Conservation (phyloP, 2,329 filamentous ascomycete species). For the Incumbomyces delicatus region DNA sequence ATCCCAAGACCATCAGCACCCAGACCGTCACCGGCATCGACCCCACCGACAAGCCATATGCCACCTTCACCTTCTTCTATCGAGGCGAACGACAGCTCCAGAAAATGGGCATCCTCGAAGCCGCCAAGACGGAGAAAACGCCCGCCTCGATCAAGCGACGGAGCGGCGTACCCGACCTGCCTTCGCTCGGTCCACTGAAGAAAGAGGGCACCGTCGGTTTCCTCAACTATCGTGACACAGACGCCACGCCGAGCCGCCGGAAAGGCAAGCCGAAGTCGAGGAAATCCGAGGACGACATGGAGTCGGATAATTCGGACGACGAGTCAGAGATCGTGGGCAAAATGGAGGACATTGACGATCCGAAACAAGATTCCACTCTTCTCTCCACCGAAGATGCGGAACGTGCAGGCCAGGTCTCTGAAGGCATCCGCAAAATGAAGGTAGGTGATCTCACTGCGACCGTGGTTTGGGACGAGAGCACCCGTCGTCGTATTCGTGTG, state of each 20-base stretch:
- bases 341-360: slow-evolving; percentile 52
- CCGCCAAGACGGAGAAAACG: slow-evolving; percentile 54
- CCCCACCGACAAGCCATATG: slow-evolving; percentile 89
- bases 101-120: slow-evolving; percentile 83
- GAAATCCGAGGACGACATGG: slow-evolving; percentile 50
- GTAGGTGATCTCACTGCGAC: slow-evolving; percentile 31
- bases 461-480: neutral
- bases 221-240: slow-evolving; percentile 70
- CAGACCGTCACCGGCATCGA: slow-evolving; percentile 97
- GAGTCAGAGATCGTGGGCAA: slow-evolving; percentile 57
- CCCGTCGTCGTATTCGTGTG: slow-evolving; percentile 2
- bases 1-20: slow-evolving; percentile 95
- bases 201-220: slow-evolving; percentile 83
- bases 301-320: slow-evolving; percentile 67
- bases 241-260: slow-evolving; percentile 35
- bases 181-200: slow-evolving; percentile 73
- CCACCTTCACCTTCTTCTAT: slow-evolving; percentile 96
- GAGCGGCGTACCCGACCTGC: slow-evolving; percentile 75
- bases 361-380: slow-evolving; percentile 36
- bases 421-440: slow-evolving; percentile 57
- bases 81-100: slow-evolving; percentile 88
- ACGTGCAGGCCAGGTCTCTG: slow-evolving; percentile 51
- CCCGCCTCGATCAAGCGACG: slow-evolving; percentile 58
- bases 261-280: slow-evolving; percentile 50
- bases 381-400: slow-evolving; percentile 53